phyloP scores from a whole-genome alignment of 2,329 filamentous ascomycete species.

The Lachnellula cervina region DNA sequence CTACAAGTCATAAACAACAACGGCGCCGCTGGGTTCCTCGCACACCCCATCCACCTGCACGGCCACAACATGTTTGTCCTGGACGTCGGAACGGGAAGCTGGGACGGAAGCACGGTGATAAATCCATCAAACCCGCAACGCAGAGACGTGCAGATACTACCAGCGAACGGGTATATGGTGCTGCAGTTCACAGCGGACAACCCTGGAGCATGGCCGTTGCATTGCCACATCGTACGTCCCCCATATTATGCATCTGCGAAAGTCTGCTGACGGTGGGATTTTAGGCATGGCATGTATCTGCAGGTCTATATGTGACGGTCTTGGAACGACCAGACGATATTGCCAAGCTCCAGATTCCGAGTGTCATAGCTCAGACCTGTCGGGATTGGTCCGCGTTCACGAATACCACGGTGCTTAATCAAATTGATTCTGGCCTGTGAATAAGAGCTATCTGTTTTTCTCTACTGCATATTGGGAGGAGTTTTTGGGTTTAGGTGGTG shows the following conservation, averaged over 20 bases:
- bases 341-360: constrained; percentile 42
- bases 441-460: too few relatives aligned
- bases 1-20: constrained; percentile 40
- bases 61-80: constrained; percentile 67
- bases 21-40: constrained; percentile 38
- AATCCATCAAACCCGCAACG: constrained; percentile 46
- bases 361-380: constrained; percentile 49
- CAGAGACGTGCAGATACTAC: constrained; percentile 46
- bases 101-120: constrained; percentile 27
- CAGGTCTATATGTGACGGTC: constrained; percentile 35
- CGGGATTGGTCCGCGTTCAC: constrained; percentile 43
- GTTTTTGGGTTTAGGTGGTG: too few relatives aligned
- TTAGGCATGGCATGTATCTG: constrained; percentile 46
- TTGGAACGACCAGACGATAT: constrained; percentile 35
- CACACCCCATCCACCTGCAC: constrained; percentile 65
- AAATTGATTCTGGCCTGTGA: constrained; percentile 31
- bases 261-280: not conserved
- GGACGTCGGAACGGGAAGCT: constrained; percentile 39
- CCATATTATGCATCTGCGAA: not conserved
- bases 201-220: constrained; percentile 48
- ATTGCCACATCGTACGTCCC: constrained; percentile 39
- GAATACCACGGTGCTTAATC: constrained; percentile 6
- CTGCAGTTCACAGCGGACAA: constrained; percentile 46
- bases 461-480: too few relatives aligned
- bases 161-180: constrained; percentile 38